A percentile compares a stretch with the other conserved stretches of the same genome.
These are phyloP conservation scores for Podospora pseudoanserina DNA, from an alignment of 495 filamentous ascomycete species.

Conservation along the genomic window DNA sequence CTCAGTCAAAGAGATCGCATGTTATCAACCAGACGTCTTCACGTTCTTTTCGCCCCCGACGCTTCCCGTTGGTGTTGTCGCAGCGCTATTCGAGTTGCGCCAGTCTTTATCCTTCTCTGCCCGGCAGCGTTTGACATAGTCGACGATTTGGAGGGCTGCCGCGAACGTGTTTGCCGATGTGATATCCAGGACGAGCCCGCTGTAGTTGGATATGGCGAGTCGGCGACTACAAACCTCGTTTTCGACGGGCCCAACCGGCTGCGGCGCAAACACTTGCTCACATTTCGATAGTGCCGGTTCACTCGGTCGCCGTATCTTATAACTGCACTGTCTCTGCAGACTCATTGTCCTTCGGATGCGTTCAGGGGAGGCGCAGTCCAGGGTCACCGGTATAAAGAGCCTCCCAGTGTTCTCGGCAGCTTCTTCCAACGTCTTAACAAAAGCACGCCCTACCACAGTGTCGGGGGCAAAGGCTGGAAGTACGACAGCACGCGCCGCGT, in stretches of 20 bases:
- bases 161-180: constrained; percentile 20
- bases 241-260: neutral
- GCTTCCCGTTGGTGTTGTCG: constrained; percentile 13
- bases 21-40: neutral
- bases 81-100: constrained; percentile 11
- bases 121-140: constrained; percentile 20
- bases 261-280: neutral
- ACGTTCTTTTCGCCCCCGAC: constrained; percentile 8
- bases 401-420: constrained; percentile 21
- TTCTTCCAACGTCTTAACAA: constrained; percentile 15
- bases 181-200: constrained; percentile 22
- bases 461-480: constrained; percentile 23
- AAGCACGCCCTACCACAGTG: constrained; percentile 18
- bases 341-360: constrained; percentile 13
- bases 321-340: constrained; percentile 22
- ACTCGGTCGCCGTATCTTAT: constrained; percentile 6
- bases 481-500: constrained; percentile 20
- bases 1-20: neutral
- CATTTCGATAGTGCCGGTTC: neutral
- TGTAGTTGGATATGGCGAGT: constrained; percentile 6
- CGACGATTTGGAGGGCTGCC: constrained; percentile 27
- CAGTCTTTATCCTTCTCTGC: constrained; percentile 17
- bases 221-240: neutral
- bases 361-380: constrained; percentile 23
- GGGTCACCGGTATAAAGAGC: constrained; percentile 20